Base-by-base conservation (phyloP, 306 rosid genomes). In the Mimosa bimucronata region DNA sequence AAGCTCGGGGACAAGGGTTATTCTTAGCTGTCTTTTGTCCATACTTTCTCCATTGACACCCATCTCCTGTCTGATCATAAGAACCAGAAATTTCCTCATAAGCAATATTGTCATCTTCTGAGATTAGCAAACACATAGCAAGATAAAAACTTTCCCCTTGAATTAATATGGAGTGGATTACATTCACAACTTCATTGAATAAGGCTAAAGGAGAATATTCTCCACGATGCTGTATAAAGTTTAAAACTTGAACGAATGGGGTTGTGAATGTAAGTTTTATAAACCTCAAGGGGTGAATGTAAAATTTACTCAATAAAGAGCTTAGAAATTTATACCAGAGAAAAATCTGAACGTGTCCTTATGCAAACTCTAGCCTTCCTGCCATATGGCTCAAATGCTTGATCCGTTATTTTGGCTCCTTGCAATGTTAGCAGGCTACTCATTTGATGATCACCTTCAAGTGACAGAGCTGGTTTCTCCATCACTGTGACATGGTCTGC, bases 11-110 rank as follows among this genome's bases (percentile, higher is more conserved):
- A 75, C 87, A 81, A 34, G 84, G 89, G 70, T 84, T 87, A 10
- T 69, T 77, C 82, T 86, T 86, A 55, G 87, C 80, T 42, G 29
- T 83, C 82, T 86, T 86, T 50, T 86, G 89, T 62, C 87, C 89
- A 75, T 86, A 86, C 46, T 86, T 86, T 79, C 89, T 86, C 89
- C 89, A 83, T 66, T 79, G 83, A 76, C 89, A 87, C 45, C 87
- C 89, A 83, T 87, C 89, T 14, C 77, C 80, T 74, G 75, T 81
- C 89, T 86, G 48, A 79, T 13, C 61, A 78, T 66, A 25, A 68
- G 16, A 21, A 53, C 15, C 31, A 53, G 10, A 19, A 53, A 9
- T 6, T 53, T 53, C 19, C 28, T 23, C 41, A 58, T 11, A 18
- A 7, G 11, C 70, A 9, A 50, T 23, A 58, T 60, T 48, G 45